Base-by-base conservation (phyloP, 805 yeast species). In the Yamadazyma insecticola region DNA sequence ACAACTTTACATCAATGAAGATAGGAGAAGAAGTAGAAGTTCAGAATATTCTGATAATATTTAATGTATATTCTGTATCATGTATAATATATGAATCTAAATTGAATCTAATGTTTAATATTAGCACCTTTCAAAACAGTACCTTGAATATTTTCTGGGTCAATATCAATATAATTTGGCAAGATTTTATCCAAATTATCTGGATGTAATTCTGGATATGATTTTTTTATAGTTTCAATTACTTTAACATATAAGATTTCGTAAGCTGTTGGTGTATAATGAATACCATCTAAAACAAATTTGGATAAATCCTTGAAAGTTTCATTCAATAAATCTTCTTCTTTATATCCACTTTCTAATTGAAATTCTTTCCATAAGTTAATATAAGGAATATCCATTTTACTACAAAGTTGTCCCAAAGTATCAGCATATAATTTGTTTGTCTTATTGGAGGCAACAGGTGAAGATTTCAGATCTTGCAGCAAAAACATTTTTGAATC, bases 251-350 rank as follows among this genome's bases (percentile, higher is more conserved):
- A 77, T 39, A 71, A 53, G 6, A 79, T 29, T 33, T 57, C 50
- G 53, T 81, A 81, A 0, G 76, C 80, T 18, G 54, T 48, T 0
- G 75, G 74, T 2, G 72, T 60, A 50, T 61, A 81, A 51, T 82
- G 89, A 25, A 82, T 50, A 4, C 88, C 88, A 42, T 72, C 78
- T 57, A 34, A 7, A 2, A 48, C 16, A n/a, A 33, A 28, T 9
- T 42, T 45, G 1, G 36, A 24, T 34, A 51, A 39, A 4, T 18
- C 28, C 8, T 32, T 29, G 14, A 29, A 34, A 2, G 33, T 22
- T 37, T 73, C 80, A 10, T 49, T 39, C 10, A 75, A 45, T 6
- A 74, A 43, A 2, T 63, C 60, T 5, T 67, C 67, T 3, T 55
- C 53, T 2, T 63, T 56, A 30, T 57, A 51, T 3, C 53, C 59